Base-by-base conservation (phyloP, 768 basidiomycete genomes). In the Ramaria rubella region DNA sequence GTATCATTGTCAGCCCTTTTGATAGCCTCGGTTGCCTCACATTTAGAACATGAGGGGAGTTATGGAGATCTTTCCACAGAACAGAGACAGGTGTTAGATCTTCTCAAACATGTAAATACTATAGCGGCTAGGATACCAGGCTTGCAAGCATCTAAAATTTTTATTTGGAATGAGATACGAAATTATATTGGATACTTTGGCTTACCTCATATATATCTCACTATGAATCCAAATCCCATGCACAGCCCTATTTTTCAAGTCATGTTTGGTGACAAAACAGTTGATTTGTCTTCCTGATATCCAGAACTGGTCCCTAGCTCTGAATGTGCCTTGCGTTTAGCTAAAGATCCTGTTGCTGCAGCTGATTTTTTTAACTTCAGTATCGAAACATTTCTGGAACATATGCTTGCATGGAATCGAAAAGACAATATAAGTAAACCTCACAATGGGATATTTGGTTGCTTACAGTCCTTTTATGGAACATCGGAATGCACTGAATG, bases 401-500 rank as follows among this genome's bases (percentile, higher is more conserved):
- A 26, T 40, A 11, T 58, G 21, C 19, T 55, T 2, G 51, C 42
- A 23, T 60, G 36, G 33, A 54, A 55, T 23, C 23, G 42, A 12
- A 44, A 33, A 1, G 8, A 24, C 11, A 34, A 29, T 8, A 14
- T 24, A 3, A 23, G 53, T 7, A 40, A 19, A 0, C 12, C 5
- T n/a, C 7, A 38, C 11, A 23, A 27, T 2, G 62, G 62, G 2
- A 36, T 63, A 7, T 49, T 63, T 7, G 62, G 62, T 1, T 29
- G 26, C 7, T 31, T 49, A 5, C 56, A 33, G 12, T 58, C 49
- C 7, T 63, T 58, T 38, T 63, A 63, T 45, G 62, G 62, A 1
- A 52, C 49, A 46, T 59, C 62, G 0, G 62, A 63, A 42, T 59
- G 55, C 8, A 62, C 63, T 38, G 62, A 62, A 9, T 43, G 54